A percentile compares a stretch with the other conserved stretches of the same genome.
Evolutionary conservation across 2,329 filamentous ascomycete species (phyloP).

Genomic region (Aspergillus terreus): DNA sequence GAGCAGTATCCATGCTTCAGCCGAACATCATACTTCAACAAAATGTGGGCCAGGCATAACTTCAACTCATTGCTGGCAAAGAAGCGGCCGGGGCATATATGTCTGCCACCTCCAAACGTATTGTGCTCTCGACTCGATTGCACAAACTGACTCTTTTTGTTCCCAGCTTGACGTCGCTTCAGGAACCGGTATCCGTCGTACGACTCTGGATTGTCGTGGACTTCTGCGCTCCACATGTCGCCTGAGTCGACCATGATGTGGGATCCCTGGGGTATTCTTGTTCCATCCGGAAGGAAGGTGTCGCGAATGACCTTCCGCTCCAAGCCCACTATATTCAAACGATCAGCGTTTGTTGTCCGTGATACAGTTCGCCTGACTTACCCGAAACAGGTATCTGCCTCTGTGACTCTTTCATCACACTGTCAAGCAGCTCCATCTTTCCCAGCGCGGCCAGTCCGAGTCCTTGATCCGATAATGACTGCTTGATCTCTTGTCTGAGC

Average conservation of each 20-base stretch:
- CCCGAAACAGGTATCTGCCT: no score
- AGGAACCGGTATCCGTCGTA: slow-evolving; percentile 1
- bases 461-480: no score
- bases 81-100: background rate
- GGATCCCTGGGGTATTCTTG: slow-evolving; percentile 13
- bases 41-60: background rate
- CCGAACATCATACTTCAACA: slow-evolving; percentile 2
- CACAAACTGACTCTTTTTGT: background rate
- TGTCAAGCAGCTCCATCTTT: no score
- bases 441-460: no score
- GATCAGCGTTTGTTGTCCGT: no score
- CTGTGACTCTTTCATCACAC: no score
- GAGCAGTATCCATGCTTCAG: background rate
- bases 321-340: no score
- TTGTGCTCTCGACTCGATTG: background rate
- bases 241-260: slow-evolving; percentile 9
- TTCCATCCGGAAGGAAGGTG: slow-evolving; percentile 12
- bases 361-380: no score
- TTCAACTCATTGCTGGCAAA: background rate
- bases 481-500: no score
- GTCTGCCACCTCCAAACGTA: background rate
- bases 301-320: no score
- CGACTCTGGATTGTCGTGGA: slow-evolving; percentile 11
- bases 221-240: slow-evolving; percentile 11
- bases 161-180: background rate